Base-by-base conservation (phyloP, 192 early-diverging fungal genomes). In the Pilaira anomala region DNA sequence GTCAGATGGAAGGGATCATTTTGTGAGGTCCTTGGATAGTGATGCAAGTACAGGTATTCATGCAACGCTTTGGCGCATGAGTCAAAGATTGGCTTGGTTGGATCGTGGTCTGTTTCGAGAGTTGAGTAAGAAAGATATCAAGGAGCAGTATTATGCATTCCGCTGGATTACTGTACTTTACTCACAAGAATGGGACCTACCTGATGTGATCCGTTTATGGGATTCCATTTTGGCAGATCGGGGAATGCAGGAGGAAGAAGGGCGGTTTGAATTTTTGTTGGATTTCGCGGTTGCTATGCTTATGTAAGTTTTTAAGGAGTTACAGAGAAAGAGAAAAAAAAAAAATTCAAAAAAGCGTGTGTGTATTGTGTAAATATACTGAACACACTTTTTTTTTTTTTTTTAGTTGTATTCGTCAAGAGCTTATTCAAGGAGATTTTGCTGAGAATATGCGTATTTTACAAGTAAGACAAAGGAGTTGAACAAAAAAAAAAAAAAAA, bases 141-240 rank as follows among this genome's bases (percentile, higher is more conserved):
- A 86, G 22, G 81, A 87, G 16, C 80, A 84, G 48, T 91, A 87
- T 65, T 93, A 87, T 69, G 80, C 84, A n/a, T 88, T 93, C 68
- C 83, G 90, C 1, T 93, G 91, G 91, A 75, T 92, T 53, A 88
- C 90, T 12, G 86, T 89, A 7, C 67, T 90, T 41, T 83, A 83
- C 33, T 84, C 88, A 7, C 89, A 91, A 67, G 89, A 91, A 73
- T 88, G 84, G 71, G 71, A 83, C 26, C 72, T 93, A 8, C 91
- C 91, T 0, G 90, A 92, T 73, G 82, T 90, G 3, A 83, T 91
- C 54, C 67, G 83, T 21, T 73, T 93, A 41, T 93, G 91, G 91
- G 91, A 93, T 68, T 83, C 90, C 26, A 60, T 90, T 8, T 72
- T 93, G 45, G 85, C 91, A 0, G 88, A 93, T 63, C 76, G 87